These are phyloP conservation scores for Suillus cothurnatus DNA, from an alignment of 768 basidiomycete species.

Conservation along the genomic window DNA sequence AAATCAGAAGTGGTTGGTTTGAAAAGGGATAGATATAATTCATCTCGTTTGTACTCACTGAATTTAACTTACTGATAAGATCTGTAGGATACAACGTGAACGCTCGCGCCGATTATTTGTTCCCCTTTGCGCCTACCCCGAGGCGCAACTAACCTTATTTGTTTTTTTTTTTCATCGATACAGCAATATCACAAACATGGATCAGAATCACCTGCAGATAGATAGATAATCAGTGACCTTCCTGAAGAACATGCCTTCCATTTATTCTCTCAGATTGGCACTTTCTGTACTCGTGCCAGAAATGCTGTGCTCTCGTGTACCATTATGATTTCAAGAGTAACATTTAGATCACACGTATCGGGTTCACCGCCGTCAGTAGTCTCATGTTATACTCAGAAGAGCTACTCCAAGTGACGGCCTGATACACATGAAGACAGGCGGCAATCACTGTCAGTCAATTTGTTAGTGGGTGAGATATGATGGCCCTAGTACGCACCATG, in stretches of 20 bases:
- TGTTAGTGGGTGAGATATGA: neutral
- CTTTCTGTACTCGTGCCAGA: neutral
- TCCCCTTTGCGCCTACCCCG: neutral
- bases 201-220: neutral
- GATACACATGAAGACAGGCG: neutral
- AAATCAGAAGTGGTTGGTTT: neutral
- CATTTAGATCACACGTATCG: neutral
- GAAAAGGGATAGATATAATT: neutral
- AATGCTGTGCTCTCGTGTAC: neutral
- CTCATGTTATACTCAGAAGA: neutral
- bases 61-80: neutral
- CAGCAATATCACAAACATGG: neutral
- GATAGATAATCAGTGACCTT: slow-evolving; percentile 2
- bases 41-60: neutral
- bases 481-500: neutral
- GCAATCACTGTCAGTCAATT: neutral
- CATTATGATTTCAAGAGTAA: neutral
- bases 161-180: neutral
- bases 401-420: neutral
- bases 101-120: neutral
- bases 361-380: neutral
- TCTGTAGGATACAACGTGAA: neutral
- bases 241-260: neutral
- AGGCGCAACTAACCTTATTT: neutral
- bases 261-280: neutral